Base-by-base conservation (phyloP, 2,329 filamentous ascomycete species). In the Blastomyces parvus region DNA sequence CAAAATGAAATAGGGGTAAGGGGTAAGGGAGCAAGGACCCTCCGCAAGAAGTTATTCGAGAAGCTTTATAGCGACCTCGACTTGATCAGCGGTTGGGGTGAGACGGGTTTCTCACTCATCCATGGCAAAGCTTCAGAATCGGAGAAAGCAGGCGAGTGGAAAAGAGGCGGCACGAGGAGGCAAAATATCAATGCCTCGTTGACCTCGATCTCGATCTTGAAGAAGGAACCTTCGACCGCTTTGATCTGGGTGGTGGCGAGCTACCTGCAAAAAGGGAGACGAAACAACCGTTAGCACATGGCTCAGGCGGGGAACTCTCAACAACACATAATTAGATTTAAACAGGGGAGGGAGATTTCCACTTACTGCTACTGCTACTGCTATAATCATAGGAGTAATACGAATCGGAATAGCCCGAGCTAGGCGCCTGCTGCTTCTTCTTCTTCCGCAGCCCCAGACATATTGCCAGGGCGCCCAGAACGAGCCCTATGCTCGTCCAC, bases 371-470 rank as follows among this genome's bases (percentile, higher is more conserved):
- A 67, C 75, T 78, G 48, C 76, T 78, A 63, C 74, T 74, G 65
- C 75, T 76, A 60, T 74, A 72, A 33, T 73, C 76, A 67, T 77
- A 79, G 52, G 74, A 74, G 46, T 75, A 68, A 64, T 74, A 77
- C 25, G 57, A 44, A 66, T 77, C 77, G 19, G 72, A 73, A 68
- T 73, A 74, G 59, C 72, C 74, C 60, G 70, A 69, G 67, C 72
- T 77, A 70, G 78, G 79, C 40, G 77, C 74, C 19, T 75, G 71
- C 30, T 74, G 67, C 27, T 75, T 69, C 60, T 68, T 69, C 60
- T 68, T 73, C 64, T 71, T 74, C 71, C 75, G 78, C 69, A 81
- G 63, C 7, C 79, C 80, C 53, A 81, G 69, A 55, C 78, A 75
- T 22, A 80, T 67, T 13, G 79, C 78, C 63, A 81, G 66, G 13